These are phyloP conservation scores for Puya raimondii DNA, from an alignment of 176 grass and related monocot species.

Conservation along the genomic window DNA sequence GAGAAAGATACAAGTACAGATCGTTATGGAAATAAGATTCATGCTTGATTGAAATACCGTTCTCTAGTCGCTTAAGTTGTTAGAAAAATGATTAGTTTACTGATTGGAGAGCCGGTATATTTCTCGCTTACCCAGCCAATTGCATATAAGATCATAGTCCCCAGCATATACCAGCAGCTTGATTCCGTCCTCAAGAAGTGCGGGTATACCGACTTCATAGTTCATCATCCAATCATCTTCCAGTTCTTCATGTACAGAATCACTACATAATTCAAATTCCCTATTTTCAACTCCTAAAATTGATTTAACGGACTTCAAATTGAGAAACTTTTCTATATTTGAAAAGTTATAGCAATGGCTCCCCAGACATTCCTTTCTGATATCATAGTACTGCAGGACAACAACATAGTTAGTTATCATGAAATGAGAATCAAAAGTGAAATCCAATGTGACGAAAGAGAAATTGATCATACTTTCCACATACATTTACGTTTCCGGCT, in stretches of 20 bases:
- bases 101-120: neutral
- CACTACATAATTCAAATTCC: conserved; percentile 80
- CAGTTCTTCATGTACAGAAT: conserved; percentile 68
- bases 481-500: conserved; percentile 73
- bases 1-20: neutral
- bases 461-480: conserved; percentile 5
- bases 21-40: too few species aligned
- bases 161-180: conserved; percentile 82
- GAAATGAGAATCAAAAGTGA: neutral
- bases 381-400: conserved; percentile 65
- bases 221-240: conserved; percentile 81
- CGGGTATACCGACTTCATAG: conserved; percentile 81
- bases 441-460: conserved; percentile 7
- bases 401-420: neutral
- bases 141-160: conserved; percentile 96
- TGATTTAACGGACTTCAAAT: conserved; percentile 51
- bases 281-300: conserved; percentile 75
- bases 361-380: conserved; percentile 70
- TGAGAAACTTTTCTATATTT: conserved; percentile 83
- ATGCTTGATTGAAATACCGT: neutral
- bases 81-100: neutral
- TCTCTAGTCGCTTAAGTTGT: too few species aligned
- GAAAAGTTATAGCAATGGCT: conserved; percentile 84
- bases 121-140: conserved; percentile 68
- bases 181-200: conserved; percentile 72